These are phyloP conservation scores for Aegilops speltoides DNA, from an alignment of 176 grass and related monocot species.

Conservation along the genomic window DNA sequence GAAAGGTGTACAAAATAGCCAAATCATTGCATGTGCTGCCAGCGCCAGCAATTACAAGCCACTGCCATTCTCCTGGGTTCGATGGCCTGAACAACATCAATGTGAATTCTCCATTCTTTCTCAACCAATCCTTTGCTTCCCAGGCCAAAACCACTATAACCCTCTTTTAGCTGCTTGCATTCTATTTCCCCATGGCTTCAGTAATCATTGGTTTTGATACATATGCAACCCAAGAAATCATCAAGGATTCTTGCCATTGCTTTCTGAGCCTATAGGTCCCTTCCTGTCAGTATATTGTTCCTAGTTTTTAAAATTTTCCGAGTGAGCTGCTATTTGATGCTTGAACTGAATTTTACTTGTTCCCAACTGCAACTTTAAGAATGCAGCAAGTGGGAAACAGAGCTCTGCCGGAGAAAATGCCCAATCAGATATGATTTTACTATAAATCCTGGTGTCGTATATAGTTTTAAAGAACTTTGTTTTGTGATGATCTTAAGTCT, in stretches of 20 bases:
- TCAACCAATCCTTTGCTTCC: conserved; percentile 1
- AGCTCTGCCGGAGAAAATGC: background rate
- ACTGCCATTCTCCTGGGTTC: conserved; percentile 49
- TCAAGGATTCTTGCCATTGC: background rate
- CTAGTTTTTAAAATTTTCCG: background rate
- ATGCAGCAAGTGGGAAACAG: background rate
- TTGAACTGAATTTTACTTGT: background rate
- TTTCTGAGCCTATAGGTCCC: background rate
- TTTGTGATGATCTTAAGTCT: background rate
- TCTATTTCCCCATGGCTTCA: background rate
- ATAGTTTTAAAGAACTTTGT: conserved; percentile 7
- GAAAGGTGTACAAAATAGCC: conserved; percentile 46
- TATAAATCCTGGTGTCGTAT: background rate
- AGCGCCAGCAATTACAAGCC: conserved; percentile 39
- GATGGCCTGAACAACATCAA: conserved; percentile 52
- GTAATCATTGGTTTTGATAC: background rate
- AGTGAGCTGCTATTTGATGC: conserved; percentile 1
- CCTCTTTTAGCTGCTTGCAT: conserved; percentile 13
- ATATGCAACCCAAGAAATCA: conserved; percentile 7
- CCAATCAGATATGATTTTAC: background rate
- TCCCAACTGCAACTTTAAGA: background rate
- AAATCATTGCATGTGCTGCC: conserved; percentile 46
- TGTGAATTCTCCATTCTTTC: conserved; percentile 41
- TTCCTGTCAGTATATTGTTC: background rate
- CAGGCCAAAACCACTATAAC: background rate